Conservation (phyloP, 306 rosid genomes). For the Datisca glomerata region DNA sequence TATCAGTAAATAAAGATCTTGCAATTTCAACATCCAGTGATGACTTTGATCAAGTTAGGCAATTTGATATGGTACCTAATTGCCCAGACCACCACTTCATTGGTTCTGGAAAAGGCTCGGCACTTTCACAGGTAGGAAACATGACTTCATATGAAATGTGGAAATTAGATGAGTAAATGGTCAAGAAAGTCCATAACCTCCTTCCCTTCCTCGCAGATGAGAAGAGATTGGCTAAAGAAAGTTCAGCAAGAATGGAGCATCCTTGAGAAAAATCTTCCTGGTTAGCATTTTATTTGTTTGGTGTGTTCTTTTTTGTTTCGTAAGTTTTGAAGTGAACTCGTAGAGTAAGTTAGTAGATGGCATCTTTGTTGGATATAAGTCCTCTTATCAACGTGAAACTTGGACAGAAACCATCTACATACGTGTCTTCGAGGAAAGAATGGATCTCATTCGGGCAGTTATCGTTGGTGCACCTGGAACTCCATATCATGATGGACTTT, state of each 20-base stretch:
- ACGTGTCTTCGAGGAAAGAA: conserved; percentile 76
- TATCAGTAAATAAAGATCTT: conserved; percentile 17
- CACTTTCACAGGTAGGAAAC: conserved; percentile 60
- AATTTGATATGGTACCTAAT: conserved; percentile 52
- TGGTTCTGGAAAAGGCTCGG: conserved; percentile 29
- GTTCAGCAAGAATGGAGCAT: conserved; percentile 91
- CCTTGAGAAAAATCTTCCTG: conserved; percentile 78
- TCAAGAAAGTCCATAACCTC: conserved; percentile 7
- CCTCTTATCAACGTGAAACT: conserved; percentile 1
- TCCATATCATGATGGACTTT: conserved; percentile 89
- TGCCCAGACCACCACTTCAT: conserved; percentile 79
- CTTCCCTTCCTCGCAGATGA: conserved; percentile 29
- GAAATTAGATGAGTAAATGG: neutral
- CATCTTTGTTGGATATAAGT: neutral
- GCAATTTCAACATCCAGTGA: conserved; percentile 20
- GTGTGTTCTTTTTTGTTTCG: conserved; percentile 3
- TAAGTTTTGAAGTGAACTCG: conserved; percentile 1
- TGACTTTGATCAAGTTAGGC: conserved; percentile 35
- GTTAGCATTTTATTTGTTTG: conserved; percentile 28
- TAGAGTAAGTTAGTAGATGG: neutral
- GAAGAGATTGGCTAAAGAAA: conserved; percentile 74
- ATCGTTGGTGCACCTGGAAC: conserved; percentile 93
- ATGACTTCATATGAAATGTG: conserved; percentile 7
- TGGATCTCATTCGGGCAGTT: conserved; percentile 82
- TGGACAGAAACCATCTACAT: conserved; percentile 71